Evolutionary conservation across 345 rosid genomes (phyloP).

Genomic region (Sonneratia alba): DNA sequence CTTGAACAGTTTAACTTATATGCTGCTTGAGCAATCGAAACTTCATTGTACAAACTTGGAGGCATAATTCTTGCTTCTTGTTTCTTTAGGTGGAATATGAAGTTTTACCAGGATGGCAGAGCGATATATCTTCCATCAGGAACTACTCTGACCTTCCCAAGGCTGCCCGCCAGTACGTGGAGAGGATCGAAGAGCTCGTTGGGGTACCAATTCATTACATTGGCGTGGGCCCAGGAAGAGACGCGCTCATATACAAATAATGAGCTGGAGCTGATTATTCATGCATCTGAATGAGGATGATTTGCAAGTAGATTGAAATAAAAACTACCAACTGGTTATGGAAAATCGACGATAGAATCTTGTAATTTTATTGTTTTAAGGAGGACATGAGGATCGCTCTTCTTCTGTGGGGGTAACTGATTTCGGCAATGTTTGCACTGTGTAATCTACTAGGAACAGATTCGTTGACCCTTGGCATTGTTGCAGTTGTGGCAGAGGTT

Average conservation of each 20-base stretch:
- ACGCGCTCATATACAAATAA: constrained; percentile 79
- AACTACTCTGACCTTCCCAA: constrained; percentile 77
- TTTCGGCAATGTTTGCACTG: no score
- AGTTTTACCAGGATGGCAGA: constrained; percentile 80
- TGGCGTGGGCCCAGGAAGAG: constrained; percentile 89
- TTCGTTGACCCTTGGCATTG: no score
- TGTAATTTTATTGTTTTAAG: neutral
- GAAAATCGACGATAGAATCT: neutral
- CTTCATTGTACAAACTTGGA: neutral
- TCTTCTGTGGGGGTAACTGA: no score
- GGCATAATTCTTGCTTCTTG: neutral
- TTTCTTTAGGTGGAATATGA: constrained; percentile 74
- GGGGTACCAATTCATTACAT: constrained; percentile 79
- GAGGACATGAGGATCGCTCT: neutral
- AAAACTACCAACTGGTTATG: neutral
- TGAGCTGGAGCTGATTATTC: neutral
- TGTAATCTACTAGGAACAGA: no score
- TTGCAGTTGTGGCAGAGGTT: no score
- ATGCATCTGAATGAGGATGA: neutral
- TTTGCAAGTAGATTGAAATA: neutral
- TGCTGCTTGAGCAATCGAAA: neutral
- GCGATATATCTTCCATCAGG: constrained; percentile 68
- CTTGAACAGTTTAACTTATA: neutral
- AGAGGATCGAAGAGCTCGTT: constrained; percentile 84
- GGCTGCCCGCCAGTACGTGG: constrained; percentile 67